These are phyloP conservation scores for Fusarium caatingaense DNA, from an alignment of 2,329 filamentous ascomycete species.

Conservation along the genomic window DNA sequence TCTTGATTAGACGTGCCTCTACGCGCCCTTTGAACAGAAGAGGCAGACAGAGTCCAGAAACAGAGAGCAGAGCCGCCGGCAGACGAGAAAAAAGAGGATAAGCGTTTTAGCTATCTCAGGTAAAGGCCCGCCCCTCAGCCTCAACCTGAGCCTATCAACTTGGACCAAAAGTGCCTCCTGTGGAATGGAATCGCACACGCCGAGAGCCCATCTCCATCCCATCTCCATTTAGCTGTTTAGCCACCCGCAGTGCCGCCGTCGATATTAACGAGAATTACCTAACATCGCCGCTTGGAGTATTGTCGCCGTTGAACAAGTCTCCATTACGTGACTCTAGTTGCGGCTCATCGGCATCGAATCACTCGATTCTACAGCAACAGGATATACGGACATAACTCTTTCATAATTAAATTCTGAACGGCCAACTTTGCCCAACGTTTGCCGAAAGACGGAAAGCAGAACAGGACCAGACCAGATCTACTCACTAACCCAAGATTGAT, in stretches of 20 bases:
- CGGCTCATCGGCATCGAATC: slow-evolving; percentile 17
- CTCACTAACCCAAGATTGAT: not conserved
- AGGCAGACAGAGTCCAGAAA: not conserved
- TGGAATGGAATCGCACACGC: slow-evolving; percentile 42
- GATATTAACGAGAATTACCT: slow-evolving; percentile 30
- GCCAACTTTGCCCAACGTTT: not conserved
- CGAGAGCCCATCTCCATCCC: slow-evolving; percentile 9
- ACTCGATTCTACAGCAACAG: slow-evolving; percentile 10
- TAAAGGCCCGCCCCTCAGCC: slow-evolving; percentile 22
- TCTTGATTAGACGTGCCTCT: not conserved
- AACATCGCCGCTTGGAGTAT: slow-evolving; percentile 35
- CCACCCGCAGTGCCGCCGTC: slow-evolving; percentile 34
- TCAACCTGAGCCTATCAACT: slow-evolving; percentile 25
- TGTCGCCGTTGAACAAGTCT: slow-evolving; percentile 19
- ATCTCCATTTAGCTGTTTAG: slow-evolving; percentile 22
- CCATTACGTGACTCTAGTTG: slow-evolving; percentile 3
- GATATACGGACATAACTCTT: not conserved
- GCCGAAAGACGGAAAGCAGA: not conserved
- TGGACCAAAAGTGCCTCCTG: slow-evolving; percentile 6
- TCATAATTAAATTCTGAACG: slow-evolving; percentile 13
- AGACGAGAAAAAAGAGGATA: slow-evolving; percentile 11
- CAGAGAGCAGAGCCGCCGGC: slow-evolving; percentile 24
- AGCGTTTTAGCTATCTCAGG: slow-evolving; percentile 24
- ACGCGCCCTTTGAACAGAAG: slow-evolving; percentile 2
- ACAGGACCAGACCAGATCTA: too few species aligned